phyloP scores from a whole-genome alignment of 306 rosid genomes.

The Citrullus amarus region DNA sequence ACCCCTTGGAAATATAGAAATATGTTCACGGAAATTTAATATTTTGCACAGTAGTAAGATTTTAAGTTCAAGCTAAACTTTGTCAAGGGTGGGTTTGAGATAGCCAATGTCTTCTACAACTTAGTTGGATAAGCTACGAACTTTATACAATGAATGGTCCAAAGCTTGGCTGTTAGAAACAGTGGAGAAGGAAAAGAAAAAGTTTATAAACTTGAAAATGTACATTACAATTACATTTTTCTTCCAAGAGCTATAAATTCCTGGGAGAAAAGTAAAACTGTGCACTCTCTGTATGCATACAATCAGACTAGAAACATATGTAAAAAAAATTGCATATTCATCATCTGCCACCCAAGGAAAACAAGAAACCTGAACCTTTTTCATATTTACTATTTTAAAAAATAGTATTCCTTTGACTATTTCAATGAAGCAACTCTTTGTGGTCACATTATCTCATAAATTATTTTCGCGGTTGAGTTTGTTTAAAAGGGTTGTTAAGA shows the following conservation, averaged over 20 bases:
- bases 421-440: background rate
- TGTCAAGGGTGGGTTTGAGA: background rate
- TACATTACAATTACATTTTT: background rate
- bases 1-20: no score
- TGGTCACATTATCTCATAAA: background rate
- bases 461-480: slow-evolving; percentile 45
- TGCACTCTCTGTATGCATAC: background rate
- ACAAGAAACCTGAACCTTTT: background rate
- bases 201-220: background rate
- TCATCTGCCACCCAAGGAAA: background rate
- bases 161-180: background rate
- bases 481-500: slow-evolving; percentile 61
- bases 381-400: background rate
- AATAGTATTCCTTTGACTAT: background rate
- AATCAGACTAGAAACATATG: background rate
- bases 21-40: no score
- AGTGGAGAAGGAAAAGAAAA: background rate
- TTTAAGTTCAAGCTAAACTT: background rate
- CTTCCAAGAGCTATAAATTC: background rate
- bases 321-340: background rate
- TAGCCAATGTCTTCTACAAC: background rate
- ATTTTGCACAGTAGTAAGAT: background rate
- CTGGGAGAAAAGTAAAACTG: background rate
- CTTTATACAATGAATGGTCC: background rate
- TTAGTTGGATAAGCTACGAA: background rate